Conservation (phyloP, 2,329 filamentous ascomycete species). For the Periconia sp. region DNA sequence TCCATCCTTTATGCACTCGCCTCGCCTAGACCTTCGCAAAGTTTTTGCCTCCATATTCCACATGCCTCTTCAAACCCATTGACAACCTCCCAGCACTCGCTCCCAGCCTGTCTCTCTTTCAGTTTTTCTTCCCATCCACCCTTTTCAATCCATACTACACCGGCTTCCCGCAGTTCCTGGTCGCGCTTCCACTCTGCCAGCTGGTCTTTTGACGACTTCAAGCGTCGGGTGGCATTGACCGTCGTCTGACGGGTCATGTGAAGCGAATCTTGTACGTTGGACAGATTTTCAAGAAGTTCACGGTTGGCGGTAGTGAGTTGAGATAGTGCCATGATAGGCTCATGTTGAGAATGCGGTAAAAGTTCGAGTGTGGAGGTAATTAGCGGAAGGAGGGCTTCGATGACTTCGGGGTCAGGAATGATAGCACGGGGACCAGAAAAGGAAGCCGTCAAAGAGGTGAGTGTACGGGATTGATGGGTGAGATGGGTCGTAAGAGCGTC, state of each 20-base stretch:
- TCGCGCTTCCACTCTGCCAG: slow-evolving; percentile 84
- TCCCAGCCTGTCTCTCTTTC: slow-evolving; percentile 75
- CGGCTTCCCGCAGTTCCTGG: slow-evolving; percentile 79
- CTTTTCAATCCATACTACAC: slow-evolving; percentile 75
- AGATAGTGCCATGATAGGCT: slow-evolving; percentile 66
- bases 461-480: slow-evolving; percentile 71
- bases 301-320: slow-evolving; percentile 67
- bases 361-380: slow-evolving; percentile 65
- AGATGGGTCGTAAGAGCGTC: slow-evolving; percentile 74
- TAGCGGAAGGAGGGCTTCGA: slow-evolving; percentile 70
- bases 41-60: slow-evolving; percentile 75
- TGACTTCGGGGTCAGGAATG: slow-evolving; percentile 63
- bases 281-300: slow-evolving; percentile 76
- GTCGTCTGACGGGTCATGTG: slow-evolving; percentile 93
- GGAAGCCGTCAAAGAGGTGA: slow-evolving; percentile 73
- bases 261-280: slow-evolving; percentile 84
- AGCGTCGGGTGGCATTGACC: slow-evolving; percentile 73
- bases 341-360: slow-evolving; percentile 67
- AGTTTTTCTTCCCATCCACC: slow-evolving; percentile 83
- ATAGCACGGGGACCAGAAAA: slow-evolving; percentile 69
- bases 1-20: slow-evolving; percentile 33
- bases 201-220: slow-evolving; percentile 81
- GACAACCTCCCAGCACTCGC: slow-evolving; percentile 83
- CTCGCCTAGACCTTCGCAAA: slow-evolving; percentile 55
- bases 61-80: slow-evolving; percentile 91